phyloP scores from a whole-genome alignment of 805 yeast species.

The Starmerella stigmatis region DNA sequence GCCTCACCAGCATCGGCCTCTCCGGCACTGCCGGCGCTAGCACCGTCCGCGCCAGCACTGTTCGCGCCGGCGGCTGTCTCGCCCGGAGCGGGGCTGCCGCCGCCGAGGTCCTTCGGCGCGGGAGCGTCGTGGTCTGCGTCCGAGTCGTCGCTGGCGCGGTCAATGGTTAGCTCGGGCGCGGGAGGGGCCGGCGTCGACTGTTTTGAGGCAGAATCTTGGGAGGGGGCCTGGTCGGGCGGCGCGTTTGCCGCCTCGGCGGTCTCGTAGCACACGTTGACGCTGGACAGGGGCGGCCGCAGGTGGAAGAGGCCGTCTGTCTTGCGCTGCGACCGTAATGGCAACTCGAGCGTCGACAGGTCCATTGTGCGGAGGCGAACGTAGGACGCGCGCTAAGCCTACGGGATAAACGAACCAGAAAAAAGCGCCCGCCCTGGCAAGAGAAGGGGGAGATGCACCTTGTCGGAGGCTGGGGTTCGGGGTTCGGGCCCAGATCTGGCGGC shows the following conservation, averaged over 20 bases:
- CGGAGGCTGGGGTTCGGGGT: conserved; percentile 7
- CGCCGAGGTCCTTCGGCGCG: neutral
- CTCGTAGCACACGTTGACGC: conserved; percentile 23
- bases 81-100: too few relatives aligned
- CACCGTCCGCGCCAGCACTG: too few relatives aligned
- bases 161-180: neutral
- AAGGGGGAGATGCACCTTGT: conserved; percentile 1
- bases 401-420: neutral
- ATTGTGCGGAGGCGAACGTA: too few relatives aligned
- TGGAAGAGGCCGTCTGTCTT: conserved; percentile 9
- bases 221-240: neutral
- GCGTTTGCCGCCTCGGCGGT: conserved; percentile 14
- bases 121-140: neutral
- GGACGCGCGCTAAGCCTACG: neutral
- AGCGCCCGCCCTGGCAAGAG: neutral
- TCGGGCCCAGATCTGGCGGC: neutral
- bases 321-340: conserved; percentile 18
- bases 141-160: conserved; percentile 4
- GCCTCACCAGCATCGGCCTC: neutral
- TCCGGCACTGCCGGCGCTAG: too few relatives aligned
- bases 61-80: too few relatives aligned
- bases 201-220: neutral
- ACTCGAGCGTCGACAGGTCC: conserved; percentile 19
- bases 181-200: neutral
- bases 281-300: conserved; percentile 17